Evolutionary conservation across 371 early-diverging fungal species (phyloP).

Genomic region (Basidiobolus meristosporus): DNA sequence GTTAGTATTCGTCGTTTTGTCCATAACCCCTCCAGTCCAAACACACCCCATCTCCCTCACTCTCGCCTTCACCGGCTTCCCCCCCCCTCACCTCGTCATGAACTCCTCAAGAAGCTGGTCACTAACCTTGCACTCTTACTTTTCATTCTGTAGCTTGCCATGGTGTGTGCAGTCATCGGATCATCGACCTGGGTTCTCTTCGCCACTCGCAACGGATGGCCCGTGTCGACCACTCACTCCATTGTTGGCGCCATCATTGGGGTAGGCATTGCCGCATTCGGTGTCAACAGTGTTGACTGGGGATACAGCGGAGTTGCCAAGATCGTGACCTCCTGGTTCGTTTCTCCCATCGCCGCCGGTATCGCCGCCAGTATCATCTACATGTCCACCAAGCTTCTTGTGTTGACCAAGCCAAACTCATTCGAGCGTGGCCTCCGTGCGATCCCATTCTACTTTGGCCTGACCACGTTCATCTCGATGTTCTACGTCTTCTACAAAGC

Average conservation of each 20-base stretch:
- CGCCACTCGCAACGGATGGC: too few species aligned
- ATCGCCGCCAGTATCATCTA: slow-evolving; percentile 41
- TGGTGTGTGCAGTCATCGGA: slow-evolving; percentile 70
- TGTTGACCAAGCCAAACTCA: slow-evolving; percentile 37
- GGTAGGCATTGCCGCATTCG: slow-evolving; percentile 59
- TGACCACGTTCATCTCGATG: slow-evolving; percentile 41
- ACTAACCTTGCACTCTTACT: too few species aligned
- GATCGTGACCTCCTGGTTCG: too few species aligned
- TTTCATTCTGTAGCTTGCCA: too few species aligned
- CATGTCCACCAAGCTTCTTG: slow-evolving; percentile 33
- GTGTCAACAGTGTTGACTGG: slow-evolving; percentile 47
- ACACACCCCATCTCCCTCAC: too few species aligned
- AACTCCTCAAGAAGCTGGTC: too few species aligned
- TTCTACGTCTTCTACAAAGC: slow-evolving; percentile 60
- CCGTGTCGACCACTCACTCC: too few species aligned
- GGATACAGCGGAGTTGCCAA: slow-evolving; percentile 37
- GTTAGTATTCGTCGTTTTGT: too few species aligned
- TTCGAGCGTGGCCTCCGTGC: slow-evolving; percentile 49
- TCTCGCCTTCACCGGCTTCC: too few species aligned
- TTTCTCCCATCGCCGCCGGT: slow-evolving; percentile 57
- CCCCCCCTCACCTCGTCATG: too few species aligned
- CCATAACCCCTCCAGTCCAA: too few species aligned
- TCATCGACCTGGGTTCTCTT: slow-evolving; percentile 60
- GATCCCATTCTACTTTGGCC: slow-evolving; percentile 60
- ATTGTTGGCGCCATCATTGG: too few species aligned